phyloP scores from a whole-genome alignment of 306 rosid species.

The Cotoneaster glaucophyllus region DNA sequence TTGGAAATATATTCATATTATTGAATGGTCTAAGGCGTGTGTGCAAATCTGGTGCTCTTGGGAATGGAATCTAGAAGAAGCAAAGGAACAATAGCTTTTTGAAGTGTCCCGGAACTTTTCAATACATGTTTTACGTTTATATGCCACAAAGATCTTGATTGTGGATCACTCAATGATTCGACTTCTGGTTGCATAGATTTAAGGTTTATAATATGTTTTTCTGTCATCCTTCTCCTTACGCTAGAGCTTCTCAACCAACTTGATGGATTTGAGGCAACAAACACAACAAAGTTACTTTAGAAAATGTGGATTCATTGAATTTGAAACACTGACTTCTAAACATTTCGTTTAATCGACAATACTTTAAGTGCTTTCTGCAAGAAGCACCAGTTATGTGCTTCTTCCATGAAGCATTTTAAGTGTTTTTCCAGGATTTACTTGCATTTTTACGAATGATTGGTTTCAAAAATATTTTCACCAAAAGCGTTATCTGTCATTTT shows the following conservation, averaged over 20 bases:
- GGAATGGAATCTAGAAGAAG: not conserved
- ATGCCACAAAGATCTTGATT: not conserved
- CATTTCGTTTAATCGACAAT: no score
- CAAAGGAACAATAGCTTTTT: not conserved
- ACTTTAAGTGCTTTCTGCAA: no score
- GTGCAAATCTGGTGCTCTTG: not conserved
- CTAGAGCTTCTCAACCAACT: constrained; percentile 96
- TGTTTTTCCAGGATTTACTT: no score
- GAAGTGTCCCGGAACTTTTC: not conserved
- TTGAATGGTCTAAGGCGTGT: not conserved
- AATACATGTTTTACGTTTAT: not conserved
- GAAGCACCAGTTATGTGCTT: no score
- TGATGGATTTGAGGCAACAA: constrained; percentile 99
- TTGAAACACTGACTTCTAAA: not conserved
- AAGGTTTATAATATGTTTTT: not conserved
- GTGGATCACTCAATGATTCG: not conserved
- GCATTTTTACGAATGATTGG: no score
- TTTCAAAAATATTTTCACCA: no score
- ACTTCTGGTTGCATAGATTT: not conserved
- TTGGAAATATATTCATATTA: no score
- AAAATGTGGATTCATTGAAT: not conserved
- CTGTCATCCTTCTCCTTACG: not conserved
- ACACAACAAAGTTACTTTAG: constrained; percentile 69
- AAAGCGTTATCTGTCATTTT: no score
- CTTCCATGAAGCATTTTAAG: no score